Conservation (phyloP, 2,329 filamentous ascomycete genomes). For the Helotiales sp. region DNA sequence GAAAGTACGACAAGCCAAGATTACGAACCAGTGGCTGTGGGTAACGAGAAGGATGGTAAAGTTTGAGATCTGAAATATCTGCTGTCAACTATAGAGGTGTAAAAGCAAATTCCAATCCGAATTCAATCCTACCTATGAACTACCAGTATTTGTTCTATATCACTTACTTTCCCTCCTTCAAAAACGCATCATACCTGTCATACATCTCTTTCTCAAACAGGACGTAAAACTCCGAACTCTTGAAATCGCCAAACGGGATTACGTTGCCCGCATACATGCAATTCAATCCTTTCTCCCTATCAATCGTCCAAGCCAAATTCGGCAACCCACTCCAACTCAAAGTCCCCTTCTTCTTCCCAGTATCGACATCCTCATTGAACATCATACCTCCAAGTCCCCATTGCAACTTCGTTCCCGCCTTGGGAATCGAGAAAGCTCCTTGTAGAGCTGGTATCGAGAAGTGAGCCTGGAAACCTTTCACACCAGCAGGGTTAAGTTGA, state of each 20-base stretch:
- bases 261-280: constrained; percentile 44
- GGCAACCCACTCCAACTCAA: constrained; percentile 46
- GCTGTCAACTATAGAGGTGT: too few species aligned
- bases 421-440: constrained; percentile 32
- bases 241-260: constrained; percentile 41
- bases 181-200: constrained; percentile 18
- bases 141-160: neutral
- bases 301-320: constrained; percentile 48
- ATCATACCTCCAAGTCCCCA: constrained; percentile 44
- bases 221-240: constrained; percentile 37
- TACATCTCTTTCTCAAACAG: constrained; percentile 46
- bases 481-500: constrained; percentile 37
- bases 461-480: neutral
- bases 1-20: constrained; percentile 6
- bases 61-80: too few species aligned
- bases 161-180: neutral
- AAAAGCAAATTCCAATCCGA: too few species aligned
- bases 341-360: constrained; percentile 39
- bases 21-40: constrained; percentile 1
- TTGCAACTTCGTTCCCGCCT: constrained; percentile 38
- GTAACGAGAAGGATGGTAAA: constrained; percentile 2
- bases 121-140: too few species aligned
- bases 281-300: constrained; percentile 40
- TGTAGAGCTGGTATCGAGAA: neutral
- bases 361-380: constrained; percentile 38